Base-by-base conservation (phyloP, 148 eudicot genomes). In the Chenopodium album region DNA sequence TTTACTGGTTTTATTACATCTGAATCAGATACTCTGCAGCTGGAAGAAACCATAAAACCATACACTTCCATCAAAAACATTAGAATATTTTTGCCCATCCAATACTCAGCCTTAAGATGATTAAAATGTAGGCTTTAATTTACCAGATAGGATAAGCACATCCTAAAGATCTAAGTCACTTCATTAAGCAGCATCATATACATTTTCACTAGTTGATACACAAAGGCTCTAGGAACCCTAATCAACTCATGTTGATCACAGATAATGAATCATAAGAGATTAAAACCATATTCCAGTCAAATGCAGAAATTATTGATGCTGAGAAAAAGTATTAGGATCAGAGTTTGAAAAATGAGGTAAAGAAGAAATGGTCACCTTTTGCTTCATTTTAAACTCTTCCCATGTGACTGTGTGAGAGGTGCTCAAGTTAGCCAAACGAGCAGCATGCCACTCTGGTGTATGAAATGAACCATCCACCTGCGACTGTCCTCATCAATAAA, bases 401-500 rank as follows among this genome's bases (percentile, higher is more conserved):
- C 99, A 96, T 29, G 98, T 96, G 81, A 96, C 87, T 70, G 99
- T 96, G 88, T 94, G 99, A 41, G 99, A 92, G 46, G 97, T 95
- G 79, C 91, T 95, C 71, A 95, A 92, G 88, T 91, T 95, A 73
- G 97, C 97, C 98, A 95, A 91, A 84, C 98, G 99, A 88, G 99
- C 99, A 85, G 97, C 98, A 94, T 96, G 99, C 99, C 99, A 96
- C 86, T 94, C 98, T 96, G 99, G 99, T 90, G 99, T 91, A 96
- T 96, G 99, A 94, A 96, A 96, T 84, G 99, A 96, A 92, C 99
- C 97, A 94, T 96, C 99, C 97, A 94, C 97, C 99, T 96, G 99
- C 82, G 95, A 90, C 84, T 73, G 85, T 77, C 95, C 90, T 93
- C 94, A 96, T 96, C 91, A 96, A 92, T 89, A 86, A 76, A 77